Conservation (phyloP, 1,284 basidiomycete genomes). For the Naganishia liquefaciens region DNA sequence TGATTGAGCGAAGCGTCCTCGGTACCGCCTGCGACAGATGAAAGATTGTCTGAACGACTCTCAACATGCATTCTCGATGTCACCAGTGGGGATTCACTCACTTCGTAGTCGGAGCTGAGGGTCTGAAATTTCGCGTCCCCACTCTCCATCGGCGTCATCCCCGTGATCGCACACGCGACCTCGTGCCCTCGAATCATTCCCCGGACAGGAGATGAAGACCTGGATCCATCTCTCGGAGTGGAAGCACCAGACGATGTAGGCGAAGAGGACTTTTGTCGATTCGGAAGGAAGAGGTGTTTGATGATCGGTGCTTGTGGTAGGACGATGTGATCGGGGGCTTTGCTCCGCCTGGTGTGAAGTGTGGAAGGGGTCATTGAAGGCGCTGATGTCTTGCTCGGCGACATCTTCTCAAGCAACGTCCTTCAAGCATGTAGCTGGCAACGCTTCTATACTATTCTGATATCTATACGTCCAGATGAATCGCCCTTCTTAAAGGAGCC, state of each 20-base stretch:
- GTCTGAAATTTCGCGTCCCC: conserved; percentile 20
- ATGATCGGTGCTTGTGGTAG: background rate
- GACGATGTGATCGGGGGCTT: background rate
- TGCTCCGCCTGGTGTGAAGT: background rate
- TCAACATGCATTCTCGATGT: background rate
- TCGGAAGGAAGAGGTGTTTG: conserved; percentile 6
- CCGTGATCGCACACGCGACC: conserved; percentile 3
- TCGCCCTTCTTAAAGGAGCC: no score
- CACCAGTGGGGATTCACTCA: background rate
- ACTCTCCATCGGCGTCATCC: conserved; percentile 20
- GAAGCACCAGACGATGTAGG: background rate
- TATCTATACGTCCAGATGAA: background rate
- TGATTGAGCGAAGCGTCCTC: background rate
- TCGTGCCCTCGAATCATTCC: background rate
- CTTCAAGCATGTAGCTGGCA: no score
- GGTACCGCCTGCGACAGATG: background rate
- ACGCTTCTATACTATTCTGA: no score
- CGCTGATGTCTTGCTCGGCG: background rate
- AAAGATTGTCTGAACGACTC: conserved; percentile 1
- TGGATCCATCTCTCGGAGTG: background rate
- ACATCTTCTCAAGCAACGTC: no score
- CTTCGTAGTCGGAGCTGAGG: conserved; percentile 11
- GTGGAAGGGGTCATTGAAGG: background rate
- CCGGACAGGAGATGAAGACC: conserved; percentile 4
- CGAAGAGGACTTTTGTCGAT: background rate